A percentile compares a stretch with the other conserved stretches of the same genome.
These are phyloP conservation scores for Gossypium schwendimanii DNA, from an alignment of 441 rosid genomes.

Conservation along the genomic window DNA sequence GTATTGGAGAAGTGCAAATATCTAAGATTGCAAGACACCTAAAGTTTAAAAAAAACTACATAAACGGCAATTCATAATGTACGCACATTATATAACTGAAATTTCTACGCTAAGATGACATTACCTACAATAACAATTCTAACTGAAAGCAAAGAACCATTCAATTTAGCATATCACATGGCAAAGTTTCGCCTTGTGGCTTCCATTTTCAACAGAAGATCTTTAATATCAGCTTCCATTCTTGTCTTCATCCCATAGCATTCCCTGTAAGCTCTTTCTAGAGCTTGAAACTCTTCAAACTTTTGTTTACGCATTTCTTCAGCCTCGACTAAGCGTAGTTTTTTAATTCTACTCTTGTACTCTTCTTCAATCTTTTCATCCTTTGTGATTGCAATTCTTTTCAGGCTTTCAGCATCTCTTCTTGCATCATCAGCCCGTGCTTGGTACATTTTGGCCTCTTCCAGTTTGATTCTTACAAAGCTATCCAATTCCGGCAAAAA, in stretches of 20 bases:
- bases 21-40: slow-evolving; percentile 21
- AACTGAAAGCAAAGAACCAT: not conserved
- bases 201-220: slow-evolving; percentile 76
- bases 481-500: slow-evolving; percentile 82
- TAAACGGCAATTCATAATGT: slow-evolving; percentile 12
- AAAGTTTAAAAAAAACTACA: slow-evolving; percentile 7
- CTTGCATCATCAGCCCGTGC: slow-evolving; percentile 80
- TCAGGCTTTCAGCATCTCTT: slow-evolving; percentile 83
- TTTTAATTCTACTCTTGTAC: slow-evolving; percentile 44
- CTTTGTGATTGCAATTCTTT: slow-evolving; percentile 69
- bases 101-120: not conserved
- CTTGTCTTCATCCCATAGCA: slow-evolving; percentile 27
- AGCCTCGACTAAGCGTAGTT: slow-evolving; percentile 52
- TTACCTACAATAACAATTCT: slow-evolving; percentile 6
- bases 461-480: slow-evolving; percentile 78
- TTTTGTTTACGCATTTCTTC: slow-evolving; percentile 71
- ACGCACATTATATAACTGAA: slow-evolving; percentile 13
- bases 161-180: slow-evolving; percentile 31
- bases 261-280: slow-evolving; percentile 57
- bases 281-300: slow-evolving; percentile 53
- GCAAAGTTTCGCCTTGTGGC: slow-evolving; percentile 61
- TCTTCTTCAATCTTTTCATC: slow-evolving; percentile 65
- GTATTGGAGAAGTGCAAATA: slow-evolving; percentile 6
- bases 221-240: slow-evolving; percentile 86
- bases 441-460: slow-evolving; percentile 91